Evolutionary conservation across 176 grass and related monocot species (phyloP), one percentile per base, ranked within the genome.

Genomic region (Cenchrus purpureus): DNA sequence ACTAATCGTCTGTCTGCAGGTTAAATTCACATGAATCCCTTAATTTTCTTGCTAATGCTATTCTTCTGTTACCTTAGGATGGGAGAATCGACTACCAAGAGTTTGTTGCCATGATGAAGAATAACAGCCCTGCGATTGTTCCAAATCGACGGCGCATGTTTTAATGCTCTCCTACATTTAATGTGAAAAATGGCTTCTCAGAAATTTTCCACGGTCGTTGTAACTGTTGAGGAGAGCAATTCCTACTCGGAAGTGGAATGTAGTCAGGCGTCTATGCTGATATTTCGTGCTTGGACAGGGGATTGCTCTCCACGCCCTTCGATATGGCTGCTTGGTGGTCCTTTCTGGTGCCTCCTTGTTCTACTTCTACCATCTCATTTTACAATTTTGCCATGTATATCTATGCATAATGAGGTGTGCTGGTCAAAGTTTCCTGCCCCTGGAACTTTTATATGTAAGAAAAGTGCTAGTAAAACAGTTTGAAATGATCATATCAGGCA

Each of bases 41-140:
- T 63, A 17, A 3, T 48, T 88, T 5, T 1, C 51, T 56, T 57
- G 19, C 68, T 84, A 59, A 87, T 85, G 20, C 60, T 12, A n/a
- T 16, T 8, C 74, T 60, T 84, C 77, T 12, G 28, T 10, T 88
- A 1, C 42, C 37, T 82, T 82, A 98, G 96, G 96, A 98, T 87
- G 96, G 93, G 81, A 98, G 75, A 94, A 98, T 98, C 65, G 84
- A 98, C 74, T 95, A 98, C n/a, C 32, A 95, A 58, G 96, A 98
- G 87, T 98, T 98, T 89, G 91, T 83, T 58, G 91, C 93, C 2
- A 98, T 98, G 96, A 98, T 98, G 96, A 98, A 90, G 73, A 86
- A 91, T 53, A 87, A 85, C 77, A 88, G 80, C 51, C 65, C 91
- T 19, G 96, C 90, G 7, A 87, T 92, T 28, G 81, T 87, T 61